Percentiles rank a stretch among this genome's conserved stretches.
phyloP scores from a whole-genome alignment of 2,329 filamentous ascomycete genomes.

The Dactylellina cionopaga region DNA sequence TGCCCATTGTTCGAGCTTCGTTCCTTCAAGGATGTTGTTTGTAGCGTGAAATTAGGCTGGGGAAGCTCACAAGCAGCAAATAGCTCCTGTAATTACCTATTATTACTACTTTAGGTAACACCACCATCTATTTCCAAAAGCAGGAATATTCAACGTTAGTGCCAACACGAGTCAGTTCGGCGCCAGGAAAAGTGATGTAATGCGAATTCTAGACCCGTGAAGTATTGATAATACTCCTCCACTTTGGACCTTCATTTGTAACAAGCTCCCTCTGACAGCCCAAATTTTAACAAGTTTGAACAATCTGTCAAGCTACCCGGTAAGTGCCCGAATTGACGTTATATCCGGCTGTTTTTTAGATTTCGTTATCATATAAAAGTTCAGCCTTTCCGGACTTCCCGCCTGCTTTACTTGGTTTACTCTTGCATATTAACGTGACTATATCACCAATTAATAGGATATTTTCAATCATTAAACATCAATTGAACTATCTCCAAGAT shows the following conservation, averaged over 20 bases:
- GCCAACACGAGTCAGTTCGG: constrained; percentile 1
- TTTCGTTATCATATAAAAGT: not conserved
- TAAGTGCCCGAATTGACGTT: constrained; percentile 24
- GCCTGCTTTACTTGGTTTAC: no score
- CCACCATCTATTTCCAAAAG: not conserved
- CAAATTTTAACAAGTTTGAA: not conserved
- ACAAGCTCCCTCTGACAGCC: constrained; percentile 1
- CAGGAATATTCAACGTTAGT: constrained; percentile 15
- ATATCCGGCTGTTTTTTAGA: not conserved
- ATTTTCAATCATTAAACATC: not conserved
- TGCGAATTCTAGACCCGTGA: constrained; percentile 36
- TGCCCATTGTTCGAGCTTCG: constrained; percentile 62
- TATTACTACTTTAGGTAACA: not conserved
- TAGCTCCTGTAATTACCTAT: no score
- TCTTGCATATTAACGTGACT: no score
- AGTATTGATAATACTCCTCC: constrained; percentile 31
- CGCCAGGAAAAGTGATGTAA: constrained; percentile 39
- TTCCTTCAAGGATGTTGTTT: not conserved
- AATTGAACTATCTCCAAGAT: constrained; percentile 19
- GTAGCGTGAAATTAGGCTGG: no score
- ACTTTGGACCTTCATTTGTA: constrained; percentile 42
- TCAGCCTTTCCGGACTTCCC: not conserved
- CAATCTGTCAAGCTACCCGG: not conserved
- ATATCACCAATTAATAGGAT: not conserved
- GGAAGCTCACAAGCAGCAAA: no score